These are phyloP conservation scores for Pleurotus tuber-regium DNA, from an alignment of 768 basidiomycete species.

Conservation along the genomic window DNA sequence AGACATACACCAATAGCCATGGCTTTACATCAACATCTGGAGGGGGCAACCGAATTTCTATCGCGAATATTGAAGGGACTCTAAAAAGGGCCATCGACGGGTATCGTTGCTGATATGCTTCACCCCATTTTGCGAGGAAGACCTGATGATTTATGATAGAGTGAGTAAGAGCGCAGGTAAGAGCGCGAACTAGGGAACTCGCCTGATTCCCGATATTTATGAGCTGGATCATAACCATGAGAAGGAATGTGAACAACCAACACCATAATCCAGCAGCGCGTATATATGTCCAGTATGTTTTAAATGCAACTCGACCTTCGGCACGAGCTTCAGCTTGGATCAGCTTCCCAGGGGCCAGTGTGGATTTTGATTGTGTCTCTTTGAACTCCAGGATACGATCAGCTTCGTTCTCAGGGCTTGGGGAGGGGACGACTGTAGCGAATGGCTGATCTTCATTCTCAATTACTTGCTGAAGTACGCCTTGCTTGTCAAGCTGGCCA, in stretches of 20 bases:
- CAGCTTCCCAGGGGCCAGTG: slow-evolving; percentile 43
- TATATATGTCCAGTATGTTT: slow-evolving; percentile 64
- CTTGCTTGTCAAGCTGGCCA: slow-evolving; percentile 41
- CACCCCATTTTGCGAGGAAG: slow-evolving; percentile 67
- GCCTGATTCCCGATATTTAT: slow-evolving; percentile 62
- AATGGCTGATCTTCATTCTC: slow-evolving; percentile 43
- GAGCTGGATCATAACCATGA: slow-evolving; percentile 53
- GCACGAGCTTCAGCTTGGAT: slow-evolving; percentile 62
- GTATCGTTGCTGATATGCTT: slow-evolving; percentile 50
- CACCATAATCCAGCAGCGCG: slow-evolving; percentile 54
- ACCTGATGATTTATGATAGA: slow-evolving; percentile 35
- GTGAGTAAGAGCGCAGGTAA: neutral
- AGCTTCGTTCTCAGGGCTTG: slow-evolving; percentile 30
- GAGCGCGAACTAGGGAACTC: no score
- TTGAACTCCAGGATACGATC: slow-evolving; percentile 17
- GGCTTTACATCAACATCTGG: slow-evolving; percentile 60
- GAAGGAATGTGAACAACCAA: slow-evolving; percentile 50
- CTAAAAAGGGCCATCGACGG: slow-evolving; percentile 14
- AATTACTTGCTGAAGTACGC: slow-evolving; percentile 43
- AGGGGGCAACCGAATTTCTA: slow-evolving; percentile 52
- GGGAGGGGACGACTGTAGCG: slow-evolving; percentile 16
- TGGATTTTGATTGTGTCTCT: slow-evolving; percentile 3
- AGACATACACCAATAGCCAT: slow-evolving; percentile 64
- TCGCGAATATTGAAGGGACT: slow-evolving; percentile 25
- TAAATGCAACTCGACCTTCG: slow-evolving; percentile 60